Base-by-base conservation (phyloP, 1,284 basidiomycete species). In the Pseudozyma sp. region DNA sequence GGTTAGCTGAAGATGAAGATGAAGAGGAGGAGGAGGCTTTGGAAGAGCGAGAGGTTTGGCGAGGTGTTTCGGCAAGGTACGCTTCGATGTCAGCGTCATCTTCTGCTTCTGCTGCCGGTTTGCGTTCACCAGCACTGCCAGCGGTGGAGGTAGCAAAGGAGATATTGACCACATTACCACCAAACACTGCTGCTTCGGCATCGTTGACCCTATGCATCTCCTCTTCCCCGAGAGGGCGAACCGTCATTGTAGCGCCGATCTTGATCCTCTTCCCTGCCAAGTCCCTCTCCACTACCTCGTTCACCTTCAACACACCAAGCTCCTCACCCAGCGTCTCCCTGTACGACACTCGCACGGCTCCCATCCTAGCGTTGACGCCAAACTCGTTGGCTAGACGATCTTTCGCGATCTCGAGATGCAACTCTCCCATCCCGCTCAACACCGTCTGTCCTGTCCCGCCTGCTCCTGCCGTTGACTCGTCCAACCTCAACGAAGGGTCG, bases 351-450 rank as follows among this genome's bases (percentile, higher is more conserved):
- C 91, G 88, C 59, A 93, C 90, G 57, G 86, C 87, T 3, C 93
- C 93, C 80, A 94, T 89, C 80, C 93, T 90, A 70, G 93, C 94
- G 44, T 89, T 88, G 18, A 88, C 92, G 34, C 89, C 88, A 89
- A 92, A 95, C 85, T 95, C 93, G 66, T 93, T 90, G 57, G 87
- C 87, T 36, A 95, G 86, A 31, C 94, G 88, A 40, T 90, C 90
- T 85, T 93, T 92, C 1, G 94, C 89, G 62, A 95, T 94, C 84
- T 95, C 93, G 8, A 95, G 88, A 83, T 95, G 93, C 34, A 95
- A 88, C 42, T 92, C 90, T 13, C 93, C 93, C 59, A 95, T 89
- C 5, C 93, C 93, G 75, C 93, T 92, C 2, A 94, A 88, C 40
- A 95, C 88, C 40, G 92, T 87, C 79, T 95, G 93, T 0, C 93